Evolutionary conservation across 805 yeast species (phyloP), one percentile per base, ranked within the genome.

Genomic region (Ogataea minuta): DNA sequence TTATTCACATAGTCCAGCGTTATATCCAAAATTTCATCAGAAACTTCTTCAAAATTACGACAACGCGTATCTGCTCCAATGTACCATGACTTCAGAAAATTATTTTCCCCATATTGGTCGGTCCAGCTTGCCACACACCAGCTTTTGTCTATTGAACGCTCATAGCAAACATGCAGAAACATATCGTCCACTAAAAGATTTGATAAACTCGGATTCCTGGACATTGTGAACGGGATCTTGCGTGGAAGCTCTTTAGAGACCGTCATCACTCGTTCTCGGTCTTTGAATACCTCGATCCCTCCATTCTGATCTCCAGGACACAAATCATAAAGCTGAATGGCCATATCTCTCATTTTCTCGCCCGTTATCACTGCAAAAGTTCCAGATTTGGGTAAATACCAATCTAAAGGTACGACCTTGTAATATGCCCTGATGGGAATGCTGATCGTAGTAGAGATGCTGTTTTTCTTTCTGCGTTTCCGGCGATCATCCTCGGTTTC

Each of bases 91-190:
- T 77, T 81, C 0, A 81, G 73, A 31, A 69, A 71, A 12, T 80
- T 74, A 9, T 77, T 70, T 3, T 69, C 67, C 0, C 96, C 96
- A 57, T 74, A 72, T 34, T 90, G 91, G 54, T 91, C 96, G 0
- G 93, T 72, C 95, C 97, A 88, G 0, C 95, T 82, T 0, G 87
- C 95, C 15, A 81, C 77, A 30, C 88, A 71, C 96, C 96, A 91
- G 39, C 77, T 78, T 44, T 79, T 79, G 58, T 90, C 95, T 3
- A 76, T 68, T 0, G 95, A 83, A 36, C 95, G 61, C 21, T 88
- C 87, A 53, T 90, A 91, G 1, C 95, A 88, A 9, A 93, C 70
- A 56, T 93, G 98, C 15, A 91, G 67, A 50, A 79, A 85, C 1
- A 85, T 69, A 52, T 89, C 96, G 44, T 83, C 84, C n/a, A 71